Evolutionary conservation across 116 monocot genomes (phyloP).

Genomic region (Iris pallida): DNA sequence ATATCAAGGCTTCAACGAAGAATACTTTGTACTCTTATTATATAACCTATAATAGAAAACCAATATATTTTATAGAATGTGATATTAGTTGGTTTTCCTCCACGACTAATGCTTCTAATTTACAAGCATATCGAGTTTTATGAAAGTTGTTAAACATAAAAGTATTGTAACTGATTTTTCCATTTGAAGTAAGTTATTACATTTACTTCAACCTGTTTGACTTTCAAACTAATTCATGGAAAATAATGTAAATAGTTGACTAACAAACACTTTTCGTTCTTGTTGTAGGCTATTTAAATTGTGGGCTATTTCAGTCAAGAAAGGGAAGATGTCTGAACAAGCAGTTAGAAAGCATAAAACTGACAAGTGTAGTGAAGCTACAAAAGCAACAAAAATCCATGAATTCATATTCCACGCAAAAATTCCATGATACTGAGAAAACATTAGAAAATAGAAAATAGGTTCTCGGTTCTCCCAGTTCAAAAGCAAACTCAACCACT

Average conservation of each 20-base stretch:
- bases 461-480: constrained; percentile 15
- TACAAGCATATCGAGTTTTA: no score
- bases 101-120: no score
- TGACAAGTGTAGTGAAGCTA: constrained; percentile 19
- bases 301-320: constrained; percentile 42
- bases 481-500: constrained; percentile 20
- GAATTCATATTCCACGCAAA: neutral
- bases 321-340: constrained; percentile 36
- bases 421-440: constrained; percentile 25
- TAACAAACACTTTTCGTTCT: neutral
- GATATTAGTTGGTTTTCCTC: no score
- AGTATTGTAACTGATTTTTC: neutral
- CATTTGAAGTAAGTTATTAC: neutral
- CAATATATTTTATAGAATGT: no score
- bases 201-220: neutral
- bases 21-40: no score
- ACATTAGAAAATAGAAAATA: constrained; percentile 16
- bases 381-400: constrained; percentile 16
- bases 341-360: constrained; percentile 47
- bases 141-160: no score
- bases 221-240: neutral
- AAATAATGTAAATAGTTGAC: no score
- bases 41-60: no score
- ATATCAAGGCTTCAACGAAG: no score
- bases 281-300: constrained; percentile 44